A percentile compares a stretch with the other conserved stretches of the same genome.
Conservation (phyloP, 2,329 filamentous ascomycete species). For the Xylaria sp. region DNA sequence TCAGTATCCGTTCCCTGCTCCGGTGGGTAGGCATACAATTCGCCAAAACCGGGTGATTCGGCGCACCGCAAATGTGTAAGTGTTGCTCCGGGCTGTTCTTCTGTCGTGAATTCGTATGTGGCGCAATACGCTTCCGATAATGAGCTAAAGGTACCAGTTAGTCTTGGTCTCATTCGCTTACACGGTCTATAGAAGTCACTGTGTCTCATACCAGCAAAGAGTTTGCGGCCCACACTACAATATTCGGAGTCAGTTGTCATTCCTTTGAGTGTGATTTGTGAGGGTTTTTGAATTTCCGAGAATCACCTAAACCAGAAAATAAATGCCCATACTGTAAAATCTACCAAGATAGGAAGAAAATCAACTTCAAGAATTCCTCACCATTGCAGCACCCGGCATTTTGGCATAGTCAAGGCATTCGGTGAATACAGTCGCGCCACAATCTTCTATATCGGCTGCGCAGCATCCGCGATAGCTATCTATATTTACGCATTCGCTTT, state of each 20-base stretch:
- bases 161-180: background rate
- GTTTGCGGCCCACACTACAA: constrained; percentile 2
- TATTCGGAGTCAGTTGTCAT: background rate
- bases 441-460: constrained; percentile 37
- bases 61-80: constrained; percentile 45
- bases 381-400: constrained; percentile 29
- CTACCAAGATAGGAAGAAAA: background rate
- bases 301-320: background rate
- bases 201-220: constrained; percentile 46
- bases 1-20: constrained; percentile 36
- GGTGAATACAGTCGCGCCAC: constrained; percentile 45
- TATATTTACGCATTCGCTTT: constrained; percentile 45
- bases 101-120: constrained; percentile 43
- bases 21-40: constrained; percentile 45
- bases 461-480: constrained; percentile 46
- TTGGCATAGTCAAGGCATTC: constrained; percentile 41
- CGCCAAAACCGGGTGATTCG: constrained; percentile 38
- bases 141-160: constrained; percentile 32
- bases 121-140: constrained; percentile 41
- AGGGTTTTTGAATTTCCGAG: background rate
- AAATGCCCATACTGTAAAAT: background rate
- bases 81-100: constrained; percentile 36
- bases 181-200: background rate
- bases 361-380: background rate
- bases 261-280: background rate